Base-by-base conservation (phyloP, 176 grass and related monocot genomes). In the Themeda triandra region DNA sequence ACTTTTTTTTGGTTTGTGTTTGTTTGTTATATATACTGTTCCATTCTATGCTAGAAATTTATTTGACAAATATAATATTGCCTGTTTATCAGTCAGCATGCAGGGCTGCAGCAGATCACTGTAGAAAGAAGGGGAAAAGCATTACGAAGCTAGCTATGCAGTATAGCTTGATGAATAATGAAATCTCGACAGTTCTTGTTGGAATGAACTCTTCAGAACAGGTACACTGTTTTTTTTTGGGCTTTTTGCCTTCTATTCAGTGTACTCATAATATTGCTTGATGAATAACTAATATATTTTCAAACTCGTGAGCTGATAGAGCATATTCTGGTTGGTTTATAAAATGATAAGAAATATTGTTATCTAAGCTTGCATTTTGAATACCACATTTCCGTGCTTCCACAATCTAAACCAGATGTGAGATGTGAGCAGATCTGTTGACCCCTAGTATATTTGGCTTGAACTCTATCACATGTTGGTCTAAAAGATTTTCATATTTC, bases 131-230 rank as follows among this genome's bases (percentile, higher is more conserved):
- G 73, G 93, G 83, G 49, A 87, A 90, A 74, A 90, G 80, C 19
- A 90, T 95, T 76, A 80, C 87, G 0, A 98, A 93, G 92, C 71
- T 98, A 85, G 93, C 96, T 63, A 59, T 98, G 86, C 89, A 94
- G 73, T 92, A 93, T 83, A 94, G 93, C 73, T 89, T 98, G 89
- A 90, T 93, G 86, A 95, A 95, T 66, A 92, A 81, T 75, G 89
- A 92, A 33, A 93, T 98, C 84, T 90, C 93, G 1, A 90, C 91
- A 2, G 85, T 95, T 74, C 91, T 98, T 86, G 93, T 98, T 70
- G 96, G 93, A 67, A 98, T 98, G 93, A 98, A 90, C 73, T 98
- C 96, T 78, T 78, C 81, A 40, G 42, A 89, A 78, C 96, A 98
- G 93, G 93, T 95, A 60, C 40, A 13, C 23, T 46, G 36, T 72